phyloP scores from a whole-genome alignment of 257 asterid species.

The Przewalskia tangutica region DNA sequence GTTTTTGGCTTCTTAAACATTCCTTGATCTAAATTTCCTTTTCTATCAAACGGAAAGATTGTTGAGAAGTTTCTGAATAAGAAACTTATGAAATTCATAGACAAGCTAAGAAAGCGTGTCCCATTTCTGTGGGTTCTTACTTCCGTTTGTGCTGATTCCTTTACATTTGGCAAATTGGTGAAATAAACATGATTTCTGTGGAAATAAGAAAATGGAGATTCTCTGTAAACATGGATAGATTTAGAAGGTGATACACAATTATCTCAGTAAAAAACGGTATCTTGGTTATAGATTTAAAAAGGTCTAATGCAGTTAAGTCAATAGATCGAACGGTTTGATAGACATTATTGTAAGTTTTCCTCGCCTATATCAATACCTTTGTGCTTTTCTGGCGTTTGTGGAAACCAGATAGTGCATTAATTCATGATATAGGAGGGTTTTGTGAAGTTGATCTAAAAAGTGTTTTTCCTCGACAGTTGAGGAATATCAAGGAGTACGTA shows the following conservation, averaged over 20 bases:
- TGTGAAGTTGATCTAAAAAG: neutral
- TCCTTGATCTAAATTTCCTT: neutral
- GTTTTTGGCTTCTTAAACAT: neutral
- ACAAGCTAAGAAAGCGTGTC: neutral
- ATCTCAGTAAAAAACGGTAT: neutral
- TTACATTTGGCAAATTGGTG: neutral
- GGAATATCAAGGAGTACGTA: neutral
- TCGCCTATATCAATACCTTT: neutral
- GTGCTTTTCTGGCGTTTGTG: neutral
- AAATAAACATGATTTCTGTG: neutral
- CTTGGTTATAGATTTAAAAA: neutral
- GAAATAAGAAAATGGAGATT: neutral
- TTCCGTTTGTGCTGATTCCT: neutral
- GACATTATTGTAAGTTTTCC: neutral
- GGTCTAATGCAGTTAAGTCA: neutral
- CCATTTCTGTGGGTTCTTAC: neutral
- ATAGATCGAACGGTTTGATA: neutral
- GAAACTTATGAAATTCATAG: no score
- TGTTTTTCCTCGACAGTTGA: neutral
- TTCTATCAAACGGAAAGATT: neutral
- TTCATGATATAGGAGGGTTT: neutral
- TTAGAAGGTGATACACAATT: neutral
- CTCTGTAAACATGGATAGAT: neutral
- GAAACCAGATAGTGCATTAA: neutral
- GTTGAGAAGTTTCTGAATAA: neutral